Percentiles rank a stretch among this genome's conserved stretches.
These are phyloP conservation scores for Crithidia thermophila DNA, from an alignment of 208 protist genomes.

Conservation along the genomic window DNA sequence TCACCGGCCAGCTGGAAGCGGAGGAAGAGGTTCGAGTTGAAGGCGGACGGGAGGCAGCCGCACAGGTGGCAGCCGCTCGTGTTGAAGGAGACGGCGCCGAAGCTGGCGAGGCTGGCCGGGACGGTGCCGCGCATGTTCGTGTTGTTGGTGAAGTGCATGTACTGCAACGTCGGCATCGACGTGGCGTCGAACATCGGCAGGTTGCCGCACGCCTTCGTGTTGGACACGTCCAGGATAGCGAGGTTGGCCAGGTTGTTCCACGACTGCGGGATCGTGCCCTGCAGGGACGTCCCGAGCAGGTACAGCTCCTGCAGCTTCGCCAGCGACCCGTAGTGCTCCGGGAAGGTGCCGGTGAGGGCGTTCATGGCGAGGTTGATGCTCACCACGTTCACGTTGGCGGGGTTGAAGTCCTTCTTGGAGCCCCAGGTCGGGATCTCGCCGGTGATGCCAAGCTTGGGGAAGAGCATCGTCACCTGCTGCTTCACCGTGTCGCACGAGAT, in stretches of 20 bases:
- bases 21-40: conserved; percentile 10
- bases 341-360: conserved; percentile 32
- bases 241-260: conserved; percentile 37
- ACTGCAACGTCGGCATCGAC: conserved; percentile 21
- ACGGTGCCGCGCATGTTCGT: conserved; percentile 33
- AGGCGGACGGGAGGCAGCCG: conserved; percentile 34
- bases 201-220: conserved; percentile 44
- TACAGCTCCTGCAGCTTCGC: conserved; percentile 30
- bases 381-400: conserved; percentile 25
- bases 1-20: conserved; percentile 4
- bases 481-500: conserved; percentile 37
- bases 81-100: conserved; percentile 23
- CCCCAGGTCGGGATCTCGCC: conserved; percentile 31
- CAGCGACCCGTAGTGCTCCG: conserved; percentile 32
- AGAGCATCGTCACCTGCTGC: conserved; percentile 28
- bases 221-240: conserved; percentile 27
- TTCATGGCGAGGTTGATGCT: conserved; percentile 38
- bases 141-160: conserved; percentile 32
- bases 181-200: conserved; percentile 34
- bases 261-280: conserved; percentile 37
- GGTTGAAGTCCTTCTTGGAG: conserved; percentile 19
- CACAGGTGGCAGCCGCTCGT: conserved; percentile 31
- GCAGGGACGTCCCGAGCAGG: conserved; percentile 30
- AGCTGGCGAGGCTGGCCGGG: conserved; percentile 28
- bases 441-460: conserved; percentile 24